A percentile compares a stretch with the other conserved stretches of the same genome.
Evolutionary conservation across 176 grass and related monocot species (phyloP).

Genomic region (Miscanthus lutarioriparius): DNA sequence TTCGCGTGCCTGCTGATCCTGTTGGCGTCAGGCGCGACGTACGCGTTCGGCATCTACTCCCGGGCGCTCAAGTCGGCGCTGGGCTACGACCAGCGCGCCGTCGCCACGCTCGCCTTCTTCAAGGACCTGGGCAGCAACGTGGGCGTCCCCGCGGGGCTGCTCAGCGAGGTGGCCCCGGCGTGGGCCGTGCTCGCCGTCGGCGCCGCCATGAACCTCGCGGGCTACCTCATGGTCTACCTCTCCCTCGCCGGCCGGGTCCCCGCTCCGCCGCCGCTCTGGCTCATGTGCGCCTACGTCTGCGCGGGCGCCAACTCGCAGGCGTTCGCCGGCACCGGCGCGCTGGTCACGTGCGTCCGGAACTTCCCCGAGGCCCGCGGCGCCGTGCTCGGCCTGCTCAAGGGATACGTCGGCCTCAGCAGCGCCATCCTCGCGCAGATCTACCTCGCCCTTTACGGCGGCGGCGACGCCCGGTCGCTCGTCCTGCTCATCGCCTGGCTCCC

Average conservation of each 20-base stretch:
- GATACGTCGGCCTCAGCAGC: conserved; percentile 71
- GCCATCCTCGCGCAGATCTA: conserved; percentile 76
- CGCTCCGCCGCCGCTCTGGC: conserved; percentile 26
- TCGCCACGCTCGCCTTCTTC: conserved; percentile 53
- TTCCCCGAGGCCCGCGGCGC: conserved; percentile 56
- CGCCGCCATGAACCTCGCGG: conserved; percentile 50
- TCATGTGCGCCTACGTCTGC: conserved; percentile 51
- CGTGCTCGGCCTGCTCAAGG: conserved; percentile 60
- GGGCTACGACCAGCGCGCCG: conserved; percentile 43
- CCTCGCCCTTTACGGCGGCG: conserved; percentile 49
- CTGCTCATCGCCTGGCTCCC: conserved; percentile 64
- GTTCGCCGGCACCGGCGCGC: conserved; percentile 59
- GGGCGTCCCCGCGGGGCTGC: conserved; percentile 42
- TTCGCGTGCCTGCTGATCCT: conserved; percentile 58
- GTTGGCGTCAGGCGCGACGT: conserved; percentile 48
- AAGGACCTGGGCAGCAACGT: conserved; percentile 60
- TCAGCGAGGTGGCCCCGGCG: conserved; percentile 48
- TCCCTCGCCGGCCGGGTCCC: conserved; percentile 23
- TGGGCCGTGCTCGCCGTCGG: conserved; percentile 45
- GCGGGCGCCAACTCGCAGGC: conserved; percentile 47
- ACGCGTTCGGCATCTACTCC: conserved; percentile 51
- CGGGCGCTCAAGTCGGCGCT: conserved; percentile 33
- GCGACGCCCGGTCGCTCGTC: conserved; percentile 40
- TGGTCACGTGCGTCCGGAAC: conserved; percentile 75
- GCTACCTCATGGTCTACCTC: conserved; percentile 63